Conservation (phyloP, 805 yeast genomes). For the Metschnikowia lachancei region DNA sequence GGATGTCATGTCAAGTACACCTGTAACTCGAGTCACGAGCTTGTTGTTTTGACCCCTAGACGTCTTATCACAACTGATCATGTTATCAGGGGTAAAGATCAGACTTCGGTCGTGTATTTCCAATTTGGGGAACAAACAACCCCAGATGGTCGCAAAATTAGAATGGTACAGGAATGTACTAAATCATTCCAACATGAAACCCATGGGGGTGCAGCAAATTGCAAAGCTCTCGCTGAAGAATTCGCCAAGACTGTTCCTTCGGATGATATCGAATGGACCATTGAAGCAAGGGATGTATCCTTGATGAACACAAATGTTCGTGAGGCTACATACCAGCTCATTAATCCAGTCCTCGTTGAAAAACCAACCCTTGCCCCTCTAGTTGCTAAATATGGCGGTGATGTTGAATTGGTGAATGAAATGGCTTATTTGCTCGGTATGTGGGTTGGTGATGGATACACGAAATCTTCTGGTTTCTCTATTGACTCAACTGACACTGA, state of each 20-base stretch:
- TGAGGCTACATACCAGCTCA: conserved; percentile 9
- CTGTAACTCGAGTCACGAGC: conserved; percentile 11
- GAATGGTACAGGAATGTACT: conserved; percentile 3
- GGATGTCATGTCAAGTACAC: background rate
- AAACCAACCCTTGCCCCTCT: conserved; percentile 9
- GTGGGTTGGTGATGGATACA: conserved; percentile 3
- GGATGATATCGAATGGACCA: conserved; percentile 6
- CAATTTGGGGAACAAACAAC: background rate
- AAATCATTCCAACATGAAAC: background rate
- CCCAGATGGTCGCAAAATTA: conserved; percentile 5
- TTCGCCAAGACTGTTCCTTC: background rate
- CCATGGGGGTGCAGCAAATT: background rate
- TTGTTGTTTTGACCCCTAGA: conserved; percentile 6
- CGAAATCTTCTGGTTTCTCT: background rate
- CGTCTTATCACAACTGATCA: background rate
- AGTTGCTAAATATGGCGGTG: conserved; percentile 4
- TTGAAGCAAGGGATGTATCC: conserved; percentile 8
- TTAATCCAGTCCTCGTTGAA: conserved; percentile 9
- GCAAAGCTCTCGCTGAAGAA: background rate
- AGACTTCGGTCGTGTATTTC: conserved; percentile 3
- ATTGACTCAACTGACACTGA: background rate
- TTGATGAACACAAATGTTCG: conserved; percentile 1
- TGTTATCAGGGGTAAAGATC: background rate
- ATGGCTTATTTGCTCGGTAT: conserved; percentile 10
- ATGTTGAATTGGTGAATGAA: conserved; percentile 1